A percentile compares a stretch with the other conserved stretches of the same genome.
These are phyloP conservation scores for Nemania sp. DNA, from an alignment of 2,329 filamentous ascomycete genomes.

Conservation along the genomic window DNA sequence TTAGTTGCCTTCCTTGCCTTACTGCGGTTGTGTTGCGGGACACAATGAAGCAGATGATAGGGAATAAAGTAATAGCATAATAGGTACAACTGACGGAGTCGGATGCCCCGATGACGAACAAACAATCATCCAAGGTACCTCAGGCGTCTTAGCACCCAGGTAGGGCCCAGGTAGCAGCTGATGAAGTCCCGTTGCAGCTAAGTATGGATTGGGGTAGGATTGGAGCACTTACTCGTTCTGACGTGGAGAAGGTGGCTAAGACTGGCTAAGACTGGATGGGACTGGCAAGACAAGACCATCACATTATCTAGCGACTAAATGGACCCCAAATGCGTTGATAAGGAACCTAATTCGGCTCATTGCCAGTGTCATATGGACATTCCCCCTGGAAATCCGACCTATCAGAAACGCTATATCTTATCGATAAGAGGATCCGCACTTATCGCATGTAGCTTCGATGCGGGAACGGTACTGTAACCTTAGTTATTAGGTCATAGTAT, in stretches of 20 bases:
- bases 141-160: not conserved
- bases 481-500: too few species aligned
- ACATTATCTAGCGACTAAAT: not conserved
- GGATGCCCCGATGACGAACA: conserved; percentile 41
- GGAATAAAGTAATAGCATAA: too few species aligned
- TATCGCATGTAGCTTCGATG: not conserved
- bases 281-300: too few species aligned
- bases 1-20: conserved; percentile 3
- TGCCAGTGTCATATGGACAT: conserved; percentile 8
- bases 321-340: conserved; percentile 1
- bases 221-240: conserved; percentile 13
- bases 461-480: too few species aligned
- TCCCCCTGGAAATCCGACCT: not conserved
- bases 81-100: conserved; percentile 27
- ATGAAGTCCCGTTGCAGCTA: conserved; percentile 4
- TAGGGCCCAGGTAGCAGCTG: too few species aligned
- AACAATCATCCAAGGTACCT: conserved; percentile 3
- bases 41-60: conserved; percentile 8
- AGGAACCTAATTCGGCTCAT: conserved; percentile 18
- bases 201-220: not conserved
- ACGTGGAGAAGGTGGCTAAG: conserved; percentile 17
- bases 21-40: conserved; percentile 15
- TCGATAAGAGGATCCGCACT: not conserved
- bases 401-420: not conserved
- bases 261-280: not conserved